Evolutionary conservation across 1,284 basidiomycete species (phyloP).

Genomic region (Macrocybe sp.): DNA sequence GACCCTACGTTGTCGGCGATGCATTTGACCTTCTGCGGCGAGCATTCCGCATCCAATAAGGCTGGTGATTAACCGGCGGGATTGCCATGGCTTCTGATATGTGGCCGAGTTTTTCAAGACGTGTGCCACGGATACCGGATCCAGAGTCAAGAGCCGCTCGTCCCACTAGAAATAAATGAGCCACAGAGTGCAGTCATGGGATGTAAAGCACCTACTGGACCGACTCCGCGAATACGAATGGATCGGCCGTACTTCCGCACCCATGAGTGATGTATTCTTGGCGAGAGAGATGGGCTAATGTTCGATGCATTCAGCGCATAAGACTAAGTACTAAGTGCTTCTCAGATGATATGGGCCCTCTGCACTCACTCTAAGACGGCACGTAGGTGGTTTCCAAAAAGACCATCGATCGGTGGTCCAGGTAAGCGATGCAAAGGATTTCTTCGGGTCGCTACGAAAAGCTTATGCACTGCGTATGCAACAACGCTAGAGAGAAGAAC

Average conservation of each 20-base stretch:
- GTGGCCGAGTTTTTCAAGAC: conserved; percentile 62
- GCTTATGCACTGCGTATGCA: conserved; percentile 24
- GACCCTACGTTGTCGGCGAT: conserved; percentile 72
- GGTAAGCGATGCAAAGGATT: conserved; percentile 52
- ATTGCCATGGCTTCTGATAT: conserved; percentile 80
- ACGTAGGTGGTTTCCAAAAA: conserved; percentile 50
- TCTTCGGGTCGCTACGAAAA: conserved; percentile 34
- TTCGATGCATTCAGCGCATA: not conserved
- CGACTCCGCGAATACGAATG: conserved; percentile 58
- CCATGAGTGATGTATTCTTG: conserved; percentile 45
- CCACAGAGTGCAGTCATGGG: conserved; percentile 6
- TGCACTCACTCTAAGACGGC: conserved; percentile 49
- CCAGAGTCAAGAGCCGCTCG: conserved; percentile 67
- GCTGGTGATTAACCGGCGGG: conserved; percentile 62
- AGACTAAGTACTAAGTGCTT: not conserved
- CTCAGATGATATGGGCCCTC: conserved; percentile 12
- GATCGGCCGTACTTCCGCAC: conserved; percentile 51
- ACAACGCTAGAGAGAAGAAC: conserved; percentile 16
- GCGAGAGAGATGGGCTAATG: conserved; percentile 51
- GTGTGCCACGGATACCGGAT: conserved; percentile 65
- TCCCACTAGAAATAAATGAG: conserved; percentile 54
- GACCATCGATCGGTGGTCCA: conserved; percentile 47
- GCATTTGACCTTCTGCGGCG: conserved; percentile 66
- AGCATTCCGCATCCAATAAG: conserved; percentile 78
- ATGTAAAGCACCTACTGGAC: conserved; percentile 44